phyloP scores from a whole-genome alignment of 495 filamentous ascomycete genomes.

The Penicillium antarcticum region DNA sequence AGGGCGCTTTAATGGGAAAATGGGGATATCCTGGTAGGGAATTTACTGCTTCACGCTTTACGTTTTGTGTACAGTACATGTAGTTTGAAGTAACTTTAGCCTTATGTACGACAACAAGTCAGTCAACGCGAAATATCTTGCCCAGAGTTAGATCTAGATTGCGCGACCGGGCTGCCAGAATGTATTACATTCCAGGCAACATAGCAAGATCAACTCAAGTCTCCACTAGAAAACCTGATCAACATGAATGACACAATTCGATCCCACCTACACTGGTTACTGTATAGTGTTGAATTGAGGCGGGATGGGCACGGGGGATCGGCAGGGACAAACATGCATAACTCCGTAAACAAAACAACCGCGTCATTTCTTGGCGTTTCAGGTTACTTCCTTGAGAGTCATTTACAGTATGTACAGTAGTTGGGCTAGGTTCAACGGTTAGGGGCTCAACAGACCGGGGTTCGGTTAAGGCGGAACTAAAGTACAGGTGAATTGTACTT shows the following conservation, averaged over 20 bases:
- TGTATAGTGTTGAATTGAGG: too few relatives aligned
- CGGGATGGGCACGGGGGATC: slow-evolving; percentile 15
- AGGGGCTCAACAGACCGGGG: too few relatives aligned
- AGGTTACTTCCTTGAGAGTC: neutral
- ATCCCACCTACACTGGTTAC: too few relatives aligned
- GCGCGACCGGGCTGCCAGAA: neutral
- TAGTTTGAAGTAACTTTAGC: neutral
- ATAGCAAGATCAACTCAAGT: neutral
- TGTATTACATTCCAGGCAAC: neutral
- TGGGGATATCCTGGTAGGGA: slow-evolving; percentile 38
- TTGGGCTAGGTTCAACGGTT: too few relatives aligned
- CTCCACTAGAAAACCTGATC: too few relatives aligned
- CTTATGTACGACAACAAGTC: neutral
- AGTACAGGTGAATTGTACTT: too few relatives aligned
- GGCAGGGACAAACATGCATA: slow-evolving; percentile 20
- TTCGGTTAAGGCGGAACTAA: too few relatives aligned
- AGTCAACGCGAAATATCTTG: too few relatives aligned
- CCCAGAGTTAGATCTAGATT: too few relatives aligned
- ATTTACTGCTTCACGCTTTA: slow-evolving; percentile 24
- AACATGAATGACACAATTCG: too few relatives aligned
- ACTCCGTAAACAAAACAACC: slow-evolving; percentile 8
- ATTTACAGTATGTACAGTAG: too few relatives aligned
- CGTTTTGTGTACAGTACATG: neutral
- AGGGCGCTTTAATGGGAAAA: slow-evolving; percentile 49
- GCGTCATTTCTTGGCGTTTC: slow-evolving; percentile 3